Evolutionary conservation across 331 rosid genomes (phyloP).

Genomic region (Rosa hybrid): DNA sequence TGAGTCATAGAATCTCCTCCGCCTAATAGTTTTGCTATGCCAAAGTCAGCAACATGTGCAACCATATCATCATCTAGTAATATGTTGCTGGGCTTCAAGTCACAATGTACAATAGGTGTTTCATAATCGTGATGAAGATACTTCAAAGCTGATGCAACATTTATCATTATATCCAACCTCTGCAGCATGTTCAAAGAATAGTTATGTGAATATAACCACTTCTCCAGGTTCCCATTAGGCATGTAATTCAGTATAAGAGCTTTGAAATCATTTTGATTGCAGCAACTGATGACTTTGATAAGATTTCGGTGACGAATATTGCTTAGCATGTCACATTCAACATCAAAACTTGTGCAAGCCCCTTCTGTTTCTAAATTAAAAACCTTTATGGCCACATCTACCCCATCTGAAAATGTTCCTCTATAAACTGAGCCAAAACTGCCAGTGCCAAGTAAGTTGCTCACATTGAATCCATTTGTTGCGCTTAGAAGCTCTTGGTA

Average conservation of each 20-base stretch:
- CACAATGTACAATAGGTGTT: constrained; percentile 45
- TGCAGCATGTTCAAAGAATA: constrained; percentile 22
- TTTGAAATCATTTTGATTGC: constrained; percentile 33
- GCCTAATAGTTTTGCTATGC: constrained; percentile 43
- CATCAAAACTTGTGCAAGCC: too few relatives aligned
- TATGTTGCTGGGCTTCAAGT: constrained; percentile 26
- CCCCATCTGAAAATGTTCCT: too few relatives aligned
- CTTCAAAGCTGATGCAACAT: constrained; percentile 49
- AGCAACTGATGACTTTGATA: constrained; percentile 39
- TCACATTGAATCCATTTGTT: too few relatives aligned
- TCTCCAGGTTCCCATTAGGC: constrained; percentile 49
- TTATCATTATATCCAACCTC: constrained; percentile 42
- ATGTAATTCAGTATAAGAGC: constrained; percentile 49
- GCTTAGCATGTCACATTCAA: too few relatives aligned
- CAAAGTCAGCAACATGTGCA: constrained; percentile 53
- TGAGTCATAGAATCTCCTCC: constrained; percentile 31
- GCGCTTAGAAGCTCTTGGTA: too few relatives aligned
- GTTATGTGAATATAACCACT: constrained; percentile 28
- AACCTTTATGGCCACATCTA: too few relatives aligned
- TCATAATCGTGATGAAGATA: constrained; percentile 38
- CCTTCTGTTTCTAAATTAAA: too few relatives aligned
- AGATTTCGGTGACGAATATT: constrained; percentile 1
- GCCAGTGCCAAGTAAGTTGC: too few relatives aligned
- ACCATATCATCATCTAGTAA: constrained; percentile 44
- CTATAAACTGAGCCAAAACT: too few relatives aligned